Base-by-base conservation (phyloP, 495 filamentous ascomycete genomes). In the Hypoxylon intermedium region DNA sequence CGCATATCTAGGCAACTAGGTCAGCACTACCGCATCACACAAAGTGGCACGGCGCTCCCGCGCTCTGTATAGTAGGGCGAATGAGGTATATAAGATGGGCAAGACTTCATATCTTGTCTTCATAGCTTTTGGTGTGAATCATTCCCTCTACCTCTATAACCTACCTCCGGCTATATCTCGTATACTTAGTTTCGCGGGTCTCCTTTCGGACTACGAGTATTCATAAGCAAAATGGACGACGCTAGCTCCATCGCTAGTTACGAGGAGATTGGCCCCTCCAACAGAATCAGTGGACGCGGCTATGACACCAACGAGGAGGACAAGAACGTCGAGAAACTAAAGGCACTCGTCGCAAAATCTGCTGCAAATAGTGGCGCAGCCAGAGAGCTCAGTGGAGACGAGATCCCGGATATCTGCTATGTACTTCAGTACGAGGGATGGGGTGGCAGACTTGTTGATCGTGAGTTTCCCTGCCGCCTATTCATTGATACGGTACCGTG, bases 381-480 rank as follows among this genome's bases (percentile, higher is more conserved):
- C 9, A 37, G 5, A 13, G 58, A 55, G 24, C 43, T 68, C 36
- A 38, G 20, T 15, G 68, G 71, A 3, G 71, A 67, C 2, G 67
- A 73, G 7, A 63, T 72, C 21, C 69, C 72, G 6, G 71, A 73
- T 28, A 36, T 75, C 49, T 65, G 67, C 31, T 73, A 73, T 46
- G 58, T 66, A 6, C 58, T 72, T 16, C 62, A 68, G 37, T 67
- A 60, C 24, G 62, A 65, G 43, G 58, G 53, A 37, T 28, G 40
- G 30, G 40, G 20, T 11, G 70, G 67, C 6, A 61, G 49, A 9
- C 30, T 70, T 15, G 43, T 68, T 15, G 71, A 75, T 28, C 34
- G 71, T 72, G 16, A 73, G 60, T 58, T 40, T 0, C 26, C 30
- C 28, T 16, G 6, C 12, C 38, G 12, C 26, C 13, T 11, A 12